phyloP scores from a whole-genome alignment of 2,329 filamentous ascomycete genomes.

The Scedosporium boydii region DNA sequence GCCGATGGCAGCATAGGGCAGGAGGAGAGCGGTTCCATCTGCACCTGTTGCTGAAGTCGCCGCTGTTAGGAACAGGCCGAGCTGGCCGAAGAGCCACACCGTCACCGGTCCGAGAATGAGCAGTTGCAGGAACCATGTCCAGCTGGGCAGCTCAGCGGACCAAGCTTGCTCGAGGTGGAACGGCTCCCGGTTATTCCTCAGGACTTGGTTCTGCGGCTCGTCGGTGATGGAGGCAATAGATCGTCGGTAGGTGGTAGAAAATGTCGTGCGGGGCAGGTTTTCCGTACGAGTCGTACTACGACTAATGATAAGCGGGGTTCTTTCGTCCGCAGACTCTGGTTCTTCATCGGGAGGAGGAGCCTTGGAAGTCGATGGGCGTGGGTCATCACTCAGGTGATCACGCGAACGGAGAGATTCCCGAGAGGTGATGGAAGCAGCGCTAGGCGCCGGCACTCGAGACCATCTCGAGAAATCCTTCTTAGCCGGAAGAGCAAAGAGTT shows the following conservation, averaged over 20 bases:
- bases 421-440: neutral
- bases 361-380: neutral
- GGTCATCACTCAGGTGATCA: neutral
- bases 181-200: neutral
- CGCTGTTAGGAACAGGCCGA: constrained; percentile 62
- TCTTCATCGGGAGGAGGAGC: constrained; percentile 2
- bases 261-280: constrained; percentile 24
- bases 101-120: constrained; percentile 69
- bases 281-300: neutral
- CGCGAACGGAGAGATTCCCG: neutral
- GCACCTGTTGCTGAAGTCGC: constrained; percentile 72
- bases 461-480: constrained; percentile 58
- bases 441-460: constrained; percentile 17
- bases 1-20: constrained; percentile 63
- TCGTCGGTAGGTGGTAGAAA: constrained; percentile 46
- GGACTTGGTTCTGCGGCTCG: neutral
- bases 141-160: constrained; percentile 69
- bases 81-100: constrained; percentile 67
- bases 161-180: constrained; percentile 61
- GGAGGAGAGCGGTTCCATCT: constrained; percentile 66
- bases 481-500: constrained; percentile 66
- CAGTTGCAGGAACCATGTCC: constrained; percentile 84
- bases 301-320: constrained; percentile 3
- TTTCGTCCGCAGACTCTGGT: constrained; percentile 1
- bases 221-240: constrained; percentile 26